Base-by-base conservation (phyloP, 352 stramenopile genomes). In the Aphanomyces stellatus region DNA sequence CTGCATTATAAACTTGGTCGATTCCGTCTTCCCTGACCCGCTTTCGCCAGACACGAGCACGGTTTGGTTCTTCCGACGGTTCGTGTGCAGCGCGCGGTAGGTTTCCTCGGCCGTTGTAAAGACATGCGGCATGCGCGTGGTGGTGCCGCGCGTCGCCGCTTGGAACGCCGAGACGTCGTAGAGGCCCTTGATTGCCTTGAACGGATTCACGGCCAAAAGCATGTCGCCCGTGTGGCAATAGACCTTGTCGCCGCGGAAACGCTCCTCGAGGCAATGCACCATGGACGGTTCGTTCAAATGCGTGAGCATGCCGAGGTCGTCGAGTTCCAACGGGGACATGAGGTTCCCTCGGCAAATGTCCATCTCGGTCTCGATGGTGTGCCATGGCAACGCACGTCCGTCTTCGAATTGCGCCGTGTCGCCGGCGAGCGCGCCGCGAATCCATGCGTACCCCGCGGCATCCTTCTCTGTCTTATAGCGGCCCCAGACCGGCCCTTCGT, bases 201-300 rank as follows among this genome's bases (percentile, higher is more conserved):
- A 72, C 40, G 68, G 68, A 28, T 74, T 74, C 37, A 73, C 33
- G 27, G 69, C 69, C 11, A 74, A 24, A 25, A 73, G 33, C 37
- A 74, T 73, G 57, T 46, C 13, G 28, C 62, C 53, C 5, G 62
- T 68, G 49, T 73, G 53, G 66, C 55, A 72, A 49, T 70, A 65
- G 10, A 62, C 67, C 27, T 90, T 71, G 62, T 91, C 79, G 15
- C 85, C 72, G 22, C 69, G 62, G 43, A 90, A 94, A 0, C 85
- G 85, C 65, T 90, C 75, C 35, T 82, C 74, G 55, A 94, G 72
- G 63, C 88, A 91, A 51, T 91, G 81, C 25, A 94, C 80, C 49
- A 94, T 88, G 0, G 81, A 82, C 28, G 86, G 77, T 59, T 92
- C 86, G 55, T 94, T 81, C 62, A 92, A 72, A 59, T 94, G 85